A percentile compares a stretch with the other conserved stretches of the same genome.
Evolutionary conservation across 83 land plant genomes (phyloP).

Genomic region (Thuja plicata): DNA sequence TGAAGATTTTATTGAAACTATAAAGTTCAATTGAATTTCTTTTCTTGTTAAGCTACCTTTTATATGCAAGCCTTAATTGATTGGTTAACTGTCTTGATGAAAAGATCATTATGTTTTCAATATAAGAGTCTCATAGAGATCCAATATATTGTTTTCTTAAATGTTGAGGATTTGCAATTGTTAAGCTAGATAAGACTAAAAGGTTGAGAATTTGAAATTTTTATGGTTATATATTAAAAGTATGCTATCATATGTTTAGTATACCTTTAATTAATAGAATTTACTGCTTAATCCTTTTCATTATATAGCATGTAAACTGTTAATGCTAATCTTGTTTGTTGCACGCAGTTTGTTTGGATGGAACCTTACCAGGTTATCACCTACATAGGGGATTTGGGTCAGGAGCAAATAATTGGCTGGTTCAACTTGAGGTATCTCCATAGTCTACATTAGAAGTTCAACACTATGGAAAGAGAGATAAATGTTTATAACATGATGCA

Average conservation of each 20-base stretch:
- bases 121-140: background rate
- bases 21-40: background rate
- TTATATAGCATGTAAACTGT: background rate
- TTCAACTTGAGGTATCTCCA: conserved; percentile 62
- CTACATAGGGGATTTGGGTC: conserved; percentile 65
- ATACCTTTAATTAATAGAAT: background rate
- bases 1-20: background rate
- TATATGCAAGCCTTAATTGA: background rate
- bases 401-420: conserved; percentile 76
- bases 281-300: background rate
- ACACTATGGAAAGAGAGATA: background rate
- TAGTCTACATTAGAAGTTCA: background rate
- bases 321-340: conserved; percentile 6
- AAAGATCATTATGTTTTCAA: background rate
- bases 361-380: conserved; percentile 78
- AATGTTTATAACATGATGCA: background rate
- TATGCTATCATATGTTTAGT: background rate
- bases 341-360: conserved; percentile 76
- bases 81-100: background rate
- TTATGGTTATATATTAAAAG: background rate
- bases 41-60: background rate
- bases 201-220: background rate
- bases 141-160: background rate
- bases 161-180: background rate
- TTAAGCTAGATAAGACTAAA: background rate